Conservation (phyloP, 306 rosid genomes). For the Castanopsis chinensis region DNA sequence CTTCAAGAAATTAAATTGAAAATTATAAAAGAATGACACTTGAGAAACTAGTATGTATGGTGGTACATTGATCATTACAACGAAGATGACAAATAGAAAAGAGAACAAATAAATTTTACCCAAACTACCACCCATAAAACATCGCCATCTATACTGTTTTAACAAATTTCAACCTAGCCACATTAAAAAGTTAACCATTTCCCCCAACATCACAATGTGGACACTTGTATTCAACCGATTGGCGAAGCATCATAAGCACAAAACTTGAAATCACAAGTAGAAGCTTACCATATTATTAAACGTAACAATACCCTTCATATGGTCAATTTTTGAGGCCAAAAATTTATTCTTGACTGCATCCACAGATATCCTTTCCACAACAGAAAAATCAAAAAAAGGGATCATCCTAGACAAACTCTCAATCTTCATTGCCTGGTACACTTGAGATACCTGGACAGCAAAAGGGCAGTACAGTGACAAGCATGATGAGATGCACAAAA, state of each 20-base stretch:
- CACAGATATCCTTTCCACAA: conserved; percentile 82
- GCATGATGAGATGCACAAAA: not conserved
- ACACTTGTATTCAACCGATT: not conserved
- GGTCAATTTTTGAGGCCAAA: conserved; percentile 86
- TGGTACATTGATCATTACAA: no score
- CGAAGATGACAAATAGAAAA: not conserved
- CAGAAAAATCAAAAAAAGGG: conserved; percentile 75
- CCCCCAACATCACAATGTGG: not conserved
- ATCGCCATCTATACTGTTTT: not conserved
- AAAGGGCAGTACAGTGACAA: not conserved
- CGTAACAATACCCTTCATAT: conserved; percentile 63
- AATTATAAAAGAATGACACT: no score
- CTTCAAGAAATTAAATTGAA: no score
- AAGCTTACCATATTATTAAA: conserved; percentile 47
- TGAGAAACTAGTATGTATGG: no score
- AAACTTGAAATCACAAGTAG: not conserved
- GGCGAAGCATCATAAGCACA: not conserved
- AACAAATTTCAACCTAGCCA: not conserved
- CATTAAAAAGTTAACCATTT: not conserved
- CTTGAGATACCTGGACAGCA: conserved; percentile 67
- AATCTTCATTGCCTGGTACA: conserved; percentile 83
- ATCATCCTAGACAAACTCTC: conserved; percentile 73
- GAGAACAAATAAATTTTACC: not conserved
- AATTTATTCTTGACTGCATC: conserved; percentile 93
- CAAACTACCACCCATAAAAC: not conserved